Percentiles rank a stretch among this genome's conserved stretches.
phyloP scores from a whole-genome alignment of 495 filamentous ascomycete species.

The Lophiostoma macrostomum region DNA sequence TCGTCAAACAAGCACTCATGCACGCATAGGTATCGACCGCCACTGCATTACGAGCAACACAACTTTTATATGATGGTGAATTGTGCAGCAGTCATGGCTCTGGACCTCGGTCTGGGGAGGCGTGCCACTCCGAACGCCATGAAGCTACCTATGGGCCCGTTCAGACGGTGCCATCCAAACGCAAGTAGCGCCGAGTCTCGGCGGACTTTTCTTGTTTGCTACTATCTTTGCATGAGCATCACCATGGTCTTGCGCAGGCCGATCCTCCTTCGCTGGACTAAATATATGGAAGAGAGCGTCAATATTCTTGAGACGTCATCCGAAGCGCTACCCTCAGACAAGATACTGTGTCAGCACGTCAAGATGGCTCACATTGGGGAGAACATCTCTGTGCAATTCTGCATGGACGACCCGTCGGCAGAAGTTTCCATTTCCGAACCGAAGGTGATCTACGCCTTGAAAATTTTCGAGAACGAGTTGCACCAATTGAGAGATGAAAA shows the following conservation, averaged over 20 bases:
- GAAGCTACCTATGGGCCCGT: constrained; percentile 40
- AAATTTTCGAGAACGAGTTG: constrained; percentile 72
- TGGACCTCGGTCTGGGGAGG: constrained; percentile 80
- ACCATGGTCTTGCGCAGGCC: constrained; percentile 77
- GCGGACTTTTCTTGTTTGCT: constrained; percentile 77
- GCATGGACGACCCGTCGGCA: constrained; percentile 67
- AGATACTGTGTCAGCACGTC: constrained; percentile 68
- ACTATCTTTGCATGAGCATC: constrained; percentile 63
- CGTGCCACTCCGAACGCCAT: constrained; percentile 41
- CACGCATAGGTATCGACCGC: constrained; percentile 90
- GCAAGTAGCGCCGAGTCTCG: constrained; percentile 67
- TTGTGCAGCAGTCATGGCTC: constrained; percentile 76
- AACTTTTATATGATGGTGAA: constrained; percentile 90
- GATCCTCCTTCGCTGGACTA: constrained; percentile 75
- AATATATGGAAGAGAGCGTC: constrained; percentile 83
- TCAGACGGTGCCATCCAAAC: constrained; percentile 45
- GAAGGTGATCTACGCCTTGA: constrained; percentile 70
- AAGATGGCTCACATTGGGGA: constrained; percentile 77
- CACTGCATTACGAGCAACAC: constrained; percentile 78
- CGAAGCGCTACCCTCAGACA: constrained; percentile 70
- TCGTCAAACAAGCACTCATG: too few species aligned
- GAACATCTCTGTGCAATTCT: constrained; percentile 71
- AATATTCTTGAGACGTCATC: constrained; percentile 68
- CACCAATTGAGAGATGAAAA: constrained; percentile 39
- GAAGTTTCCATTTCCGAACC: constrained; percentile 66